Conservation (phyloP, 2,329 filamentous ascomycete genomes). For the Tolypocladium nubicola region DNA sequence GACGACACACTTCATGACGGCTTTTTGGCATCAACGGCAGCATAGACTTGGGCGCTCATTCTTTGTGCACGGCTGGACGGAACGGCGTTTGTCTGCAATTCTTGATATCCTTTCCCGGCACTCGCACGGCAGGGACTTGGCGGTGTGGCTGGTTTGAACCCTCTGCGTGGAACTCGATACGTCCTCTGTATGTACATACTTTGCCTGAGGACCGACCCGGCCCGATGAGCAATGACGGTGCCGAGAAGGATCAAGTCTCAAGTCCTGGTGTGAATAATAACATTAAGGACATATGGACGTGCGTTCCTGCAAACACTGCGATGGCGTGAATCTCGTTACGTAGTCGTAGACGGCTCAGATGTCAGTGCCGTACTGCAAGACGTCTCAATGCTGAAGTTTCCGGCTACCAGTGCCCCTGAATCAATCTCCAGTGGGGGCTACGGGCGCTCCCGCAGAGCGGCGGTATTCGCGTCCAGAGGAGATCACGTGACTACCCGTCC, state of each 20-base stretch:
- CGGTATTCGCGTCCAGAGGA: neutral
- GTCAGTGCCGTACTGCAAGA: too few relatives aligned
- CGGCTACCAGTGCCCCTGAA: too few relatives aligned
- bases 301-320: too few relatives aligned
- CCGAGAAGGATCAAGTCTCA: too few relatives aligned
- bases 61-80: slow-evolving; percentile 16
- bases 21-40: slow-evolving; percentile 22
- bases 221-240: too few relatives aligned
- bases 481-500: slow-evolving; percentile 9
- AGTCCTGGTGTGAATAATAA: too few relatives aligned
- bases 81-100: slow-evolving; percentile 20
- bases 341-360: too few relatives aligned
- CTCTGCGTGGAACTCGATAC: neutral
- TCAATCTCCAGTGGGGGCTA: neutral
- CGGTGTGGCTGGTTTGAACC: slow-evolving; percentile 1
- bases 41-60: slow-evolving; percentile 24
- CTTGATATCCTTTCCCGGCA: slow-evolving; percentile 17
- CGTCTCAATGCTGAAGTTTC: too few relatives aligned
- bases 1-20: slow-evolving; percentile 22
- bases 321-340: too few relatives aligned
- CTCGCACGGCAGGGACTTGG: slow-evolving; percentile 3
- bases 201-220: too few relatives aligned
- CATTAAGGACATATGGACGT: too few relatives aligned
- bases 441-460: neutral
- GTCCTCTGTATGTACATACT: neutral